Evolutionary conservation across 2,329 filamentous ascomycete species (phyloP), one percentile per base, ranked within the genome.

Genomic region (Colletotrichum nymphaeae): DNA sequence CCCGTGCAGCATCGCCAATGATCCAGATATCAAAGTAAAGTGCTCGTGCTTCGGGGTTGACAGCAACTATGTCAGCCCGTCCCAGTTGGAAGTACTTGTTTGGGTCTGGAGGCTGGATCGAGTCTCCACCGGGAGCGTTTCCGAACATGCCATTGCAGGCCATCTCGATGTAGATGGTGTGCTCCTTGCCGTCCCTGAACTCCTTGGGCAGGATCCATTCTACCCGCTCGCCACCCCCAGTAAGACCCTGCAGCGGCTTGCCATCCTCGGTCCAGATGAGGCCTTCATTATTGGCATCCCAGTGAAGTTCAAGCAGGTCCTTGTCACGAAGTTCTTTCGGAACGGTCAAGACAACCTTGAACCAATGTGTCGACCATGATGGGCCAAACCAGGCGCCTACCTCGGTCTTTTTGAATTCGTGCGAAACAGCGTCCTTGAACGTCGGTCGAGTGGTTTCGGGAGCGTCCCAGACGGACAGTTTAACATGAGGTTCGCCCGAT

Each of bases 81-180:
- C 86, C 84, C 67, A 99, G 88, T 70, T 88, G 88, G 81, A 93
- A 99, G 80, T 93, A 94, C 78, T 89, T 93, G 86, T 98, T 91
- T n/a, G 94, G 93, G 73, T 93, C 88, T 0, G 97, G 97, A 16
- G 97, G 95, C 81, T 97, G 94, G 77, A 98, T 98, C 37, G 88
- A 91, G 81, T 97, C 94, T 30, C 94, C 95, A 24, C 93, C 93
- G 0, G 93, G 89, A 0, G 95, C 93, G 81, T 98, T 98, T 77
- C 97, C 97, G 84, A 98, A 98, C 95, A 98, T 98, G 82, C 93
- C 92, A 82, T 99, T 99, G 85, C 97, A 98, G 24, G 97, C 97
- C 94, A 98, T 98, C 85, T 99, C 97, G 76, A 99, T 93, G 82
- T 98, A 99, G 78, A 99, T 94, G 22, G 89, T 91, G 81, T 98